These are phyloP conservation scores for Salvia splendens DNA, from an alignment of 257 asterid species.

Conservation along the genomic window DNA sequence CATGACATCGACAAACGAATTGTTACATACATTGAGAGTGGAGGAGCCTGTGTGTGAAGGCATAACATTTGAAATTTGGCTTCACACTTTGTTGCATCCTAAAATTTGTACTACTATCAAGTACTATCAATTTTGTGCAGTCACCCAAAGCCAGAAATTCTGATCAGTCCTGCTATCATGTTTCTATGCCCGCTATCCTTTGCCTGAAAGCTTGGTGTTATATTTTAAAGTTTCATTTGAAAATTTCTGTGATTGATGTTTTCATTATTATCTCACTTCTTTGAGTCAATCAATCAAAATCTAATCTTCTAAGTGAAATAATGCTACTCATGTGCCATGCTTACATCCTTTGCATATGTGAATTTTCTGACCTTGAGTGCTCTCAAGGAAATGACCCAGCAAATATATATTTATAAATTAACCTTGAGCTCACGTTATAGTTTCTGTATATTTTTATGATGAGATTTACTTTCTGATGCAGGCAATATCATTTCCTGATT, in stretches of 20 bases:
- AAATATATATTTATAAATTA: constrained; percentile 8
- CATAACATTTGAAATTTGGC: constrained; percentile 12
- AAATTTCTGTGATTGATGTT: background rate
- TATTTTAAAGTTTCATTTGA: constrained; percentile 18
- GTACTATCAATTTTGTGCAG: background rate
- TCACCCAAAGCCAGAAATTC: constrained; percentile 3
- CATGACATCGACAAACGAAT: background rate
- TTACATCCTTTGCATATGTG: constrained; percentile 16
- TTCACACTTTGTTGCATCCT: constrained; percentile 17
- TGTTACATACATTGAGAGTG: constrained; percentile 12
- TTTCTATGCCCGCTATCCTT: constrained; percentile 3
- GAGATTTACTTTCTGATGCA: constrained; percentile 41
- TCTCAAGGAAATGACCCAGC: constrained; percentile 8
- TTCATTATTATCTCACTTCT: background rate
- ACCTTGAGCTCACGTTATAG: background rate
- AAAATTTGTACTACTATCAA: background rate
- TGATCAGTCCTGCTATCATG: constrained; percentile 14
- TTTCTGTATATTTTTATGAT: constrained; percentile 28
- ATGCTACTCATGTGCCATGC: constrained; percentile 11
- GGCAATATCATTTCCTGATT: constrained; percentile 95
- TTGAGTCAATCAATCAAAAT: constrained; percentile 13
- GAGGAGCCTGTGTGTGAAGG: constrained; percentile 10
- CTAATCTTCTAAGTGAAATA: constrained; percentile 22
- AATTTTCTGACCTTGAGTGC: constrained; percentile 11
- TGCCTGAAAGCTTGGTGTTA: constrained; percentile 24